These are phyloP conservation scores for Pseudocercospora crystallina DNA, from an alignment of 2,329 filamentous ascomycete genomes.

Conservation along the genomic window DNA sequence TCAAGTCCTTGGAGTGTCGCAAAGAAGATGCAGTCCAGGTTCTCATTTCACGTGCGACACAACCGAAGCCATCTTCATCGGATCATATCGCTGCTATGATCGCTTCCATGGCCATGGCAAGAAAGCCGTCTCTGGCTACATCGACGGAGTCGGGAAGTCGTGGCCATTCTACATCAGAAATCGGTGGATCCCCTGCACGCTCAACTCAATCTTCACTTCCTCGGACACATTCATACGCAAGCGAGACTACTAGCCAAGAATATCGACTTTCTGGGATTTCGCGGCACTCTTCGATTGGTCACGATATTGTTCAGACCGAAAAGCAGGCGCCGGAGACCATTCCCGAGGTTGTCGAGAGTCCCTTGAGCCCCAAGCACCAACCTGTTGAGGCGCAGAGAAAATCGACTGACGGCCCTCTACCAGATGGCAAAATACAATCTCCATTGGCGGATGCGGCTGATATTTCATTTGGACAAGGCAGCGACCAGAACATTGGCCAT, in stretches of 20 bases:
- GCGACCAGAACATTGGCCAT: no score
- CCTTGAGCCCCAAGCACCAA: not conserved
- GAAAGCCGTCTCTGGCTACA: slow-evolving; percentile 11
- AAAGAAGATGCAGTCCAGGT: slow-evolving; percentile 31
- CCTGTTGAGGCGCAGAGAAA: no score
- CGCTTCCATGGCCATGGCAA: slow-evolving; percentile 17
- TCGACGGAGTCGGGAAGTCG: slow-evolving; percentile 11
- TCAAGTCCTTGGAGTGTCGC: slow-evolving; percentile 33
- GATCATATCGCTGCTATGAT: slow-evolving; percentile 23
- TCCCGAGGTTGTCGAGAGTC: slow-evolving; percentile 17
- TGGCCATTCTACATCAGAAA: slow-evolving; percentile 22
- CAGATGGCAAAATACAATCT: not conserved
- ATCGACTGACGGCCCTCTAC: no score
- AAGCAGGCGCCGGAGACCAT: slow-evolving; percentile 14
- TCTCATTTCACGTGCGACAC: slow-evolving; percentile 21
- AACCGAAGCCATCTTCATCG: slow-evolving; percentile 11
- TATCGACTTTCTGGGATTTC: slow-evolving; percentile 5
- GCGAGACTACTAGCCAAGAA: slow-evolving; percentile 16
- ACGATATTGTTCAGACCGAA: slow-evolving; percentile 9
- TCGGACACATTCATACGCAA: slow-evolving; percentile 14
- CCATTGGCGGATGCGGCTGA: no score
- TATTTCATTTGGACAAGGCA: no score
- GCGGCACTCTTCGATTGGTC: slow-evolving; percentile 6
- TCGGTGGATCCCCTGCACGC: slow-evolving; percentile 4
- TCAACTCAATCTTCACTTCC: slow-evolving; percentile 15